phyloP scores from a whole-genome alignment of 495 filamentous ascomycete species.

The Aspergillus conjunctus region DNA sequence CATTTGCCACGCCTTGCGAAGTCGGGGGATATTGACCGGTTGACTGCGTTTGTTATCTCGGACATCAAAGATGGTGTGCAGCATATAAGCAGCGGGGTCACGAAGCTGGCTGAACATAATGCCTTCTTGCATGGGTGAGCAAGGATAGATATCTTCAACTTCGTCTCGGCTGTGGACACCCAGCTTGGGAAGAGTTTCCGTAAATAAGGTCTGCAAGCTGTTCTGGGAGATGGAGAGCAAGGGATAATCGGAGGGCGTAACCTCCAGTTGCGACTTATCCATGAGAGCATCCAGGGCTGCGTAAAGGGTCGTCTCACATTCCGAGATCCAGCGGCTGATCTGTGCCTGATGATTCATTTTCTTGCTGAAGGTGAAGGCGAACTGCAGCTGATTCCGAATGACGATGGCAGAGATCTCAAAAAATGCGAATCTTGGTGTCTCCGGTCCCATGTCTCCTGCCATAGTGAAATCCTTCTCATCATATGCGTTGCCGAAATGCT shows the following conservation, averaged over 20 bases:
- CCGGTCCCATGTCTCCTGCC: constrained; percentile 47
- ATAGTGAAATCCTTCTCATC: constrained; percentile 45
- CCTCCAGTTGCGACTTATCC: constrained; percentile 2
- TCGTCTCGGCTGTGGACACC: constrained; percentile 46
- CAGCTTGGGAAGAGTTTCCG: constrained; percentile 50
- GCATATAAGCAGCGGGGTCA: constrained; percentile 49
- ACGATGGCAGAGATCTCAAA: constrained; percentile 59
- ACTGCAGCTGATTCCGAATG: constrained; percentile 8
- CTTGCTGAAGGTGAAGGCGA: constrained; percentile 11
- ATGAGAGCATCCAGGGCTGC: neutral
- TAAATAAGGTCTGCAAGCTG: constrained; percentile 41
- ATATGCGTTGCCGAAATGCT: constrained; percentile 56
- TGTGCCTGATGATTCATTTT: constrained; percentile 9
- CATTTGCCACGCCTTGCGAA: constrained; percentile 54
- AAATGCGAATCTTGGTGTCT: constrained; percentile 57
- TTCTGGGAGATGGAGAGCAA: constrained; percentile 9
- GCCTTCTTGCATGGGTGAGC: constrained; percentile 66
- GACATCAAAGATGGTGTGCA: constrained; percentile 51
- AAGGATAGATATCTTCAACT: constrained; percentile 64
- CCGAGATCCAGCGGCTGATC: constrained; percentile 8
- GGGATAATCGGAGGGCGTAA: constrained; percentile 7
- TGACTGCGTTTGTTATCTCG: constrained; percentile 21
- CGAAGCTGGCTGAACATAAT: constrained; percentile 65
- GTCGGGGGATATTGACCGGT: constrained; percentile 39
- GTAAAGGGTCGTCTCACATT: constrained; percentile 11